Evolutionary conservation across 768 basidiomycete species (phyloP).

Genomic region (Lanmaoa rubissima): DNA sequence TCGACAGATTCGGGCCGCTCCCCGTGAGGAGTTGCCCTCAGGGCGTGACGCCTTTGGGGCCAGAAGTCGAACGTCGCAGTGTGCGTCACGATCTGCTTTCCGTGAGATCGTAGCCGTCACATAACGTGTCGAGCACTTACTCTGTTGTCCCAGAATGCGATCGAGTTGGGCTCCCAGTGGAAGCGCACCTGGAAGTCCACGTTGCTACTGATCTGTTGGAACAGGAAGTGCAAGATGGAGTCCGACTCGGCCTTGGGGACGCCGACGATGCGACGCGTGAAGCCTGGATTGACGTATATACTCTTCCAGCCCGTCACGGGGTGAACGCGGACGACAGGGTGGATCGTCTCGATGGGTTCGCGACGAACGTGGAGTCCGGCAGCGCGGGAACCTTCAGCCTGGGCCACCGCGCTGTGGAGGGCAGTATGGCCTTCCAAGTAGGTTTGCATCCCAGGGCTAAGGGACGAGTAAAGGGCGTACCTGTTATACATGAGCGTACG

Average conservation of each 20-base stretch:
- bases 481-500: constrained; percentile 33
- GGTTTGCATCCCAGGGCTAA: constrained; percentile 70
- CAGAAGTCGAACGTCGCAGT: constrained; percentile 83
- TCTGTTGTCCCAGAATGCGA: constrained; percentile 89
- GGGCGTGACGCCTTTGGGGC: constrained; percentile 72
- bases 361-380: constrained; percentile 71
- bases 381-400: constrained; percentile 71
- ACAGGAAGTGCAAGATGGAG: constrained; percentile 64
- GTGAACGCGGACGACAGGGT: constrained; percentile 82
- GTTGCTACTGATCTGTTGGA: constrained; percentile 66
- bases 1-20: constrained; percentile 75
- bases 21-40: constrained; percentile 79
- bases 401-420: constrained; percentile 74
- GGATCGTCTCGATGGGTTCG: constrained; percentile 63
- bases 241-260: constrained; percentile 85
- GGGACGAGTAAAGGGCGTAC: constrained; percentile 79
- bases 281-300: constrained; percentile 80
- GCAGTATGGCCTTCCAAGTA: constrained; percentile 75
- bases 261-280: constrained; percentile 76
- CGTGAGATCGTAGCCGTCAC: neutral
- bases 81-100: constrained; percentile 62
- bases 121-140: constrained; percentile 34
- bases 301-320: constrained; percentile 85
- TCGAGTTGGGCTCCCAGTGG: constrained; percentile 71
- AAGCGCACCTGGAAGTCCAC: constrained; percentile 75